phyloP scores from a whole-genome alignment of 306 rosid genomes.

The Pterocarpus macrocarpus region DNA sequence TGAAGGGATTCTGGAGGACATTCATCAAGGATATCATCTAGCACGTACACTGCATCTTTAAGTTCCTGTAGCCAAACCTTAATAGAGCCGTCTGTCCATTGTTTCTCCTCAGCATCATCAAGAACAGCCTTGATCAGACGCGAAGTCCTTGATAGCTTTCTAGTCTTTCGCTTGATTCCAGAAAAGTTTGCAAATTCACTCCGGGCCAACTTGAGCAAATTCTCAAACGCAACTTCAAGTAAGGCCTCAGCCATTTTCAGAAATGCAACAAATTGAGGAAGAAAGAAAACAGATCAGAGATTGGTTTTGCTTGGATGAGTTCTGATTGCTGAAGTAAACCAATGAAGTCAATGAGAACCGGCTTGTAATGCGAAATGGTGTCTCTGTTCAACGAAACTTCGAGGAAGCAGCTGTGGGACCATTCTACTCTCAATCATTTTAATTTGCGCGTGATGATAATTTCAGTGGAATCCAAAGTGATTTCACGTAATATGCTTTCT shows the following conservation, averaged over 20 bases:
- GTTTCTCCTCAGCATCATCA: not conserved
- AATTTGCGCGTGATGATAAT: no score
- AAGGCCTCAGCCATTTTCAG: conserved; percentile 27
- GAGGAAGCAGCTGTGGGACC: no score
- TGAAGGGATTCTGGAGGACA: not conserved
- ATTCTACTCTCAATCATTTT: no score
- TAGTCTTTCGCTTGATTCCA: not conserved
- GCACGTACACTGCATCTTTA: not conserved
- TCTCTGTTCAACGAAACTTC: no score
- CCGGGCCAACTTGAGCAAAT: not conserved
- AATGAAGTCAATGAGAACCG: not conserved
- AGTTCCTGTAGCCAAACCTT: not conserved
- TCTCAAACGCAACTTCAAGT: not conserved
- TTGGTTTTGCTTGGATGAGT: not conserved
- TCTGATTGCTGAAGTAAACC: not conserved
- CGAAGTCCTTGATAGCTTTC: conserved; percentile 1
- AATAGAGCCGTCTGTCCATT: not conserved
- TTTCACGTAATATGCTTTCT: no score
- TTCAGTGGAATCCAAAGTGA: no score
- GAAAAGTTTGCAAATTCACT: conserved; percentile 8
- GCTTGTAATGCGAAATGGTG: not conserved
- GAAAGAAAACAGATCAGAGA: not conserved
- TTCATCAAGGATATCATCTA: no score
- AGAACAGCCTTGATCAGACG: not conserved
- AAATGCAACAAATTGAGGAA: not conserved